These are phyloP conservation scores for Cryptococcus depauperatus DNA, from an alignment of 1,284 basidiomycete genomes.

Conservation along the genomic window DNA sequence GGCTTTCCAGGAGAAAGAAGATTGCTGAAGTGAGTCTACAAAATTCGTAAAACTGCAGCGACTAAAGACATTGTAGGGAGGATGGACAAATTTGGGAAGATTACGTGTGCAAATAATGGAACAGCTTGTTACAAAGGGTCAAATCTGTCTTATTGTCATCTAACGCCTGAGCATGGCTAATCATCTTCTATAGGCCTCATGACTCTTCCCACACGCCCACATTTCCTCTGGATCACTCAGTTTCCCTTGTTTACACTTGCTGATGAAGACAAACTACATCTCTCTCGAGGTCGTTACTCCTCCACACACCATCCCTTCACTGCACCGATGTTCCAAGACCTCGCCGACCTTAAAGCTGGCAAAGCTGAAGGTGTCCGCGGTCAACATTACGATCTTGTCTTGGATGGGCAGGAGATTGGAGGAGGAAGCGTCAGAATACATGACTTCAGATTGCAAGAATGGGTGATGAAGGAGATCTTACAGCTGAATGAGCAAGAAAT, in stretches of 20 bases:
- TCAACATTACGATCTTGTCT: constrained; percentile 95
- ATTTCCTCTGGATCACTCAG: constrained; percentile 90
- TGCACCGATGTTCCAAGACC: constrained; percentile 83
- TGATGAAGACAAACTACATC: constrained; percentile 77
- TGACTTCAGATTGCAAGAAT: constrained; percentile 73
- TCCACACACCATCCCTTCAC: constrained; percentile 93
- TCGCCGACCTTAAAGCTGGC: constrained; percentile 62
- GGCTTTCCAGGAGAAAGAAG: constrained; percentile 49
- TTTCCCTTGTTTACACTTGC: constrained; percentile 87
- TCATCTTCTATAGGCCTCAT: constrained; percentile 49
- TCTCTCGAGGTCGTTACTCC: constrained; percentile 78
- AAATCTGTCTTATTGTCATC: not conserved
- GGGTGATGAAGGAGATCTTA: constrained; percentile 68
- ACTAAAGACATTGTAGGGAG: constrained; percentile 47
- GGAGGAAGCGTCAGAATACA: constrained; percentile 90
- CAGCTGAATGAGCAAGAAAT: constrained; percentile 67
- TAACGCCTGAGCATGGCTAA: not conserved
- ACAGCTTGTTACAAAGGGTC: constrained; percentile 58
- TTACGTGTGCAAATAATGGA: constrained; percentile 59
- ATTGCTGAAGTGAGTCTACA: constrained; percentile 51
- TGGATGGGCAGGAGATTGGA: constrained; percentile 88
- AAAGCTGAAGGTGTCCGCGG: constrained; percentile 66
- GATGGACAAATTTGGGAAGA: constrained; percentile 72
- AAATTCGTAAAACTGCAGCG: constrained; percentile 15
- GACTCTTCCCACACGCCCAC: constrained; percentile 54